Base-by-base conservation (phyloP, 495 filamentous ascomycete species). In the Diplogelasinospora grovesii region DNA sequence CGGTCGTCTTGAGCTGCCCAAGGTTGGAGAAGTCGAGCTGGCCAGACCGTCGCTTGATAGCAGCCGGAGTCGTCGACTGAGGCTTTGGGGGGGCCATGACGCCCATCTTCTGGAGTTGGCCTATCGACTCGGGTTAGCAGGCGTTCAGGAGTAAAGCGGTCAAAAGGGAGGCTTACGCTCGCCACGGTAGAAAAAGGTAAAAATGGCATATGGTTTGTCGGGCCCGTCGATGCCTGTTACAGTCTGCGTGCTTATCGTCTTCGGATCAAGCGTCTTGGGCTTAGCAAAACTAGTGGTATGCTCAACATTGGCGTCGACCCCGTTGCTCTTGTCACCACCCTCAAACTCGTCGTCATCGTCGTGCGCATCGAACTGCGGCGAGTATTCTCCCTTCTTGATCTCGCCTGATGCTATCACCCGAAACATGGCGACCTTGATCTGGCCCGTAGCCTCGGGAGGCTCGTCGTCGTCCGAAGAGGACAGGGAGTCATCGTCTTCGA, bases 241-340 rank as follows among this genome's bases (percentile, higher is more conserved):
- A 0, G 90, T 96, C 64, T 99, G 92, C 0, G 93, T 97, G 53
- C 89, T 95, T 56, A 99, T 97, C 7, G 84, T 83, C 64, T 95
- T 95, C 1, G 89, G 92, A 66, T 99, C 93, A 20, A 99, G 73
- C 13, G 89, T 81, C 69, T 97, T 99, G 3, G 92, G 93, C 59
- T 97, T 90, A 9, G 93, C 93, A 63, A 99, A 99, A 56, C 92
- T 97, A 18, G 92, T 97, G 30, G 92, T 97, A 63, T 99, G 92
- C 61, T 96, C 93, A 28, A 96, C 75, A 53, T 96, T 86, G 5
- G 70, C 73, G 33, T 71, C 68, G 45, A 73, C 61, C 3, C 61
- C 54, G 8, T 62, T 64, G 6, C 54, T 66, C 28, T 63, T 68
- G 30, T 52, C 52, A 33, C 63, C 65, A 1, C 63, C 61, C 16